Percentiles rank a stretch among this genome's conserved stretches.
These are phyloP conservation scores for Isabelozyma gotoi DNA, from an alignment of 805 yeast species.

Conservation along the genomic window DNA sequence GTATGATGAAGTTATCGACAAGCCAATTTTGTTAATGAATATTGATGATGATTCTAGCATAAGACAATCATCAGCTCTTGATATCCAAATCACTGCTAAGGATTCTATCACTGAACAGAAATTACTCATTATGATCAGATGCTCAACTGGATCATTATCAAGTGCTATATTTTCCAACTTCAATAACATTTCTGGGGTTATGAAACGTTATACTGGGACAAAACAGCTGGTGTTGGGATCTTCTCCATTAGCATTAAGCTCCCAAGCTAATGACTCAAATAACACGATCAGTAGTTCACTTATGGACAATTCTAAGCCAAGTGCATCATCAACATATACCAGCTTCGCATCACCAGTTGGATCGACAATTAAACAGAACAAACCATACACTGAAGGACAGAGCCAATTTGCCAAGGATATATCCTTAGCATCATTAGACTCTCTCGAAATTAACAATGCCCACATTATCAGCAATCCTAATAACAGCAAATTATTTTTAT, in stretches of 20 bases:
- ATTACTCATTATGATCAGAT: conserved; percentile 30
- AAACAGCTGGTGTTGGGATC: background rate
- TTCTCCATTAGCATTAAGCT: conserved; percentile 3
- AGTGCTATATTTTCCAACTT: conserved; percentile 24
- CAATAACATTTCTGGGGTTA: conserved; percentile 26
- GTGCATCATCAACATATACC: conserved; percentile 24
- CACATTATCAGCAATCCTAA: conserved; percentile 23
- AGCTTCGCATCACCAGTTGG: conserved; percentile 14
- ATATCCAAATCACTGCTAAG: conserved; percentile 31
- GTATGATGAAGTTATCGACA: conserved; percentile 30
- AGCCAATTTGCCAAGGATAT: conserved; percentile 9
- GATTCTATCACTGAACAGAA: conserved; percentile 31
- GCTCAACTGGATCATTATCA: conserved; percentile 25
- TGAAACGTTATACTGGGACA: conserved; percentile 8
- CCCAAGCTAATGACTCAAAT: conserved; percentile 17
- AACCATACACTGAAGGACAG: background rate
- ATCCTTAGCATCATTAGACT: conserved; percentile 18
- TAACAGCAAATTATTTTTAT: conserved; percentile 18
- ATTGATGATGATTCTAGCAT: conserved; percentile 21
- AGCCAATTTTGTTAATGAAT: conserved; percentile 35
- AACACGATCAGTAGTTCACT: conserved; percentile 36
- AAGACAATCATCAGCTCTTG: conserved; percentile 38
- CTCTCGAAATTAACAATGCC: conserved; percentile 17
- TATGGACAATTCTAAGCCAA: conserved; percentile 26
- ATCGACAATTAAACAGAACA: conserved; percentile 2